Evolutionary conservation across 306 rosid genomes (phyloP).

Genomic region (Vigna angularis): DNA sequence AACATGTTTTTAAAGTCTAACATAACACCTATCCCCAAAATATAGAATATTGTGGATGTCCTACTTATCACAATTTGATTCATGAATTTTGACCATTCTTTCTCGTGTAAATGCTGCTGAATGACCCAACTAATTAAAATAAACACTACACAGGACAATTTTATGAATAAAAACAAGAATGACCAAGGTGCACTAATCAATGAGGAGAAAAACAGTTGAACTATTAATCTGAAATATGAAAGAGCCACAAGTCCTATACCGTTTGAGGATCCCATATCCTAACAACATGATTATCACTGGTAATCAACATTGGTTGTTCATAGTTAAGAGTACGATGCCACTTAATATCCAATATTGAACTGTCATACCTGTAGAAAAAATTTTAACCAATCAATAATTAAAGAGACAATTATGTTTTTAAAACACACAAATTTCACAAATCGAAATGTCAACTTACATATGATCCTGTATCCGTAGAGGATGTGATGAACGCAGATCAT

Average conservation of each 20-base stretch:
- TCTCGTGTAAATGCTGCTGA: slow-evolving; percentile 17
- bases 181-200: slow-evolving; percentile 12
- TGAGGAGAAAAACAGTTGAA: slow-evolving; percentile 9
- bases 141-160: slow-evolving; percentile 1
- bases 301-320: slow-evolving; percentile 73
- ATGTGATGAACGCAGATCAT: slow-evolving; percentile 84
- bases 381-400: slow-evolving; percentile 33
- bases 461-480: slow-evolving; percentile 82
- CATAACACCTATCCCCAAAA: slow-evolving; percentile 18
- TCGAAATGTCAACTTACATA: slow-evolving; percentile 68
- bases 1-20: slow-evolving; percentile 3
- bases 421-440: slow-evolving; percentile 22
- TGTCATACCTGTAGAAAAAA: slow-evolving; percentile 75
- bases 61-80: too few species aligned
- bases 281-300: slow-evolving; percentile 80
- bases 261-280: slow-evolving; percentile 93
- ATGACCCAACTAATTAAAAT: slow-evolving; percentile 7
- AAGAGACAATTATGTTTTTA: neutral
- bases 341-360: slow-evolving; percentile 89
- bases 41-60: slow-evolving; percentile 8
- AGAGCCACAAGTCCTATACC: slow-evolving; percentile 49
- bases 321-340: slow-evolving; percentile 90
- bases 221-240: slow-evolving; percentile 33
- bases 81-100: neutral
- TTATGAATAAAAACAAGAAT: slow-evolving; percentile 19